These are phyloP conservation scores for Daldinia eschscholtzii DNA, from an alignment of 2,329 filamentous ascomycete species.

Conservation along the genomic window DNA sequence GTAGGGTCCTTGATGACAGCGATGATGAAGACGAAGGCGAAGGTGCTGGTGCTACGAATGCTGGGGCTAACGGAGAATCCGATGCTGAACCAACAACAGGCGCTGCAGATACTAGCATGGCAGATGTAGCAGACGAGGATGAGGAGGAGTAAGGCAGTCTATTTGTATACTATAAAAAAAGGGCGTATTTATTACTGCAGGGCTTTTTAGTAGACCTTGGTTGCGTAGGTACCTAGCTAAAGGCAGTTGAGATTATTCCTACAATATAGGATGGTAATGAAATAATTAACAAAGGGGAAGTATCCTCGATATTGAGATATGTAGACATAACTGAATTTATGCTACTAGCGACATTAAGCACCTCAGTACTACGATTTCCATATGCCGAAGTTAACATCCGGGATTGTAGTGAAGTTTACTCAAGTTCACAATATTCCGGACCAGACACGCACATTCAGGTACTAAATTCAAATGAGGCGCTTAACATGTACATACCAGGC, in stretches of 20 bases:
- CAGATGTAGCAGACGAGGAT: conserved; percentile 53
- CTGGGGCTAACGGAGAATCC: conserved; percentile 31
- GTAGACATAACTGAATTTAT: conserved; percentile 1
- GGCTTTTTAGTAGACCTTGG: conserved; percentile 1
- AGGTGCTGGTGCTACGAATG: conserved; percentile 41
- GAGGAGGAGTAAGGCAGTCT: conserved; percentile 46
- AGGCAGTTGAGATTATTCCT: conserved; percentile 2
- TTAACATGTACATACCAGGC: conserved; percentile 7
- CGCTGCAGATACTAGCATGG: conserved; percentile 53
- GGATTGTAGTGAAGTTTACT: background rate
- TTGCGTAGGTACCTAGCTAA: background rate
- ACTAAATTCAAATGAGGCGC: conserved; percentile 7
- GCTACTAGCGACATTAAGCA: background rate
- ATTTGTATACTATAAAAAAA: conserved; percentile 23
- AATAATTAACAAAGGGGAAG: background rate
- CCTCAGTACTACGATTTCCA: background rate
- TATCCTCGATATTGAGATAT: background rate
- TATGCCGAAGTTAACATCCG: background rate
- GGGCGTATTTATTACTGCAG: conserved; percentile 17
- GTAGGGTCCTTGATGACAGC: conserved; percentile 65
- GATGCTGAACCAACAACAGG: conserved; percentile 39
- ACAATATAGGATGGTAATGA: conserved; percentile 9
- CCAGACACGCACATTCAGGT: background rate
- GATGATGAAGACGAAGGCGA: conserved; percentile 64
- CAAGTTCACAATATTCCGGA: conserved; percentile 1